phyloP scores from a whole-genome alignment of 805 yeast genomes.

The Maudiozyma serrabonitensis region DNA sequence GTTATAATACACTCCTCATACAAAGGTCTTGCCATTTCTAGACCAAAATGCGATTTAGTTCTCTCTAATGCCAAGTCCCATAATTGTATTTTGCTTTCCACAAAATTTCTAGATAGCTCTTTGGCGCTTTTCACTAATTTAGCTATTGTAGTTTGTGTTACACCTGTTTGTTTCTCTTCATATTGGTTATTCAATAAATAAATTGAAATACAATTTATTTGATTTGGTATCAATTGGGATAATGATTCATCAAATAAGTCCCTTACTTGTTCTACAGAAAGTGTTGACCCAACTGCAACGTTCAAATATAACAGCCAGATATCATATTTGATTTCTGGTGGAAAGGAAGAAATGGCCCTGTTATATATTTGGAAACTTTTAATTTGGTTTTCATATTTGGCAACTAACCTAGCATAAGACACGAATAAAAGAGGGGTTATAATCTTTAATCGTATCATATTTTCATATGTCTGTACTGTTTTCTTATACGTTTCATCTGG shows the following conservation, averaged over 20 bases:
- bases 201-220: constrained; percentile 35
- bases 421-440: constrained; percentile 61
- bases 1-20: constrained; percentile 44
- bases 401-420: constrained; percentile 55
- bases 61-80: constrained; percentile 37
- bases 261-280: constrained; percentile 46
- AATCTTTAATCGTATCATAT: constrained; percentile 45
- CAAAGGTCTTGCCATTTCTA: constrained; percentile 36
- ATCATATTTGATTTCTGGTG: constrained; percentile 40
- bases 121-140: constrained; percentile 35
- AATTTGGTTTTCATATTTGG: constrained; percentile 35
- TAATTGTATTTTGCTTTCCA: constrained; percentile 28
- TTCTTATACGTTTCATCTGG: constrained; percentile 2
- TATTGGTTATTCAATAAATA: constrained; percentile 48
- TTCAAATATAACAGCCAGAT: constrained; percentile 63
- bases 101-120: constrained; percentile 15
- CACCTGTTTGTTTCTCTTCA: constrained; percentile 47
- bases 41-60: constrained; percentile 33
- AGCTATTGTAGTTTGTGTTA: constrained; percentile 39
- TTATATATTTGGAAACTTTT: constrained; percentile 55
- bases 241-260: constrained; percentile 68
- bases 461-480: constrained; percentile 40
- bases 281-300: constrained; percentile 32
- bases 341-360: constrained; percentile 51
- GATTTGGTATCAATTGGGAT: constrained; percentile 38